Base-by-base conservation (phyloP, 2,329 filamentous ascomycete genomes). In the Talaromyces rugulosus region DNA sequence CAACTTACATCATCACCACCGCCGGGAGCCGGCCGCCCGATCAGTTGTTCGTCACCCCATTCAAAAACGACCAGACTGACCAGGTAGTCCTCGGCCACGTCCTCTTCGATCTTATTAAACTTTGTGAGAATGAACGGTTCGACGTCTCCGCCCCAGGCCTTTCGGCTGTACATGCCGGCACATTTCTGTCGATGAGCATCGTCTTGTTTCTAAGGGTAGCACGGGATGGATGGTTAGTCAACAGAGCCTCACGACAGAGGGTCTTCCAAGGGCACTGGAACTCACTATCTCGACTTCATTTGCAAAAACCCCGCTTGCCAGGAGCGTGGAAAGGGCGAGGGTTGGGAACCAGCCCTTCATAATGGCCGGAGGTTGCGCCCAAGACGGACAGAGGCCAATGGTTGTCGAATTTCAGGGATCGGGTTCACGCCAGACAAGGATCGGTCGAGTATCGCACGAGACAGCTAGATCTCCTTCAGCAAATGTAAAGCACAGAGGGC, bases 1-100 rank as follows among this genome's bases (percentile, higher is more conserved):
- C 50, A 62, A 66, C 78, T 68, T 81, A 89, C 86, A 70, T 83
- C 86, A 70, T 83, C 74, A 36, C 83, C 33, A 30, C 50, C 79
- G 58, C 83, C 82, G 31, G 81, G 81, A 57, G 85, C 80, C 40
- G 83, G 83, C 62, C 89, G 83, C 51, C 94, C 93, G 66, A 99
- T 87, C 60, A 94, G 82, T 58, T 86, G 79, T 72, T 90, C 87
- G 72, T 99, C 95, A 67, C 85, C 87, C 91, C 93, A 99, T 78
- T 99, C 94, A 75, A 96, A 99, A 66, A 99, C 89, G 58, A 96
- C 83, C 68, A 97, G 78, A 75, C 92, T 96, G 66, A 92, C 89
- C 51, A 91, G 81, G 5, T 90, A 89, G 73, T 96, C 89, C 53
- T 83, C 80, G 61, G 87, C 82, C 34, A 84, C 83, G 70, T 85